phyloP scores from a whole-genome alignment of 495 filamentous ascomycete genomes.

The Penicillium paxilli region DNA sequence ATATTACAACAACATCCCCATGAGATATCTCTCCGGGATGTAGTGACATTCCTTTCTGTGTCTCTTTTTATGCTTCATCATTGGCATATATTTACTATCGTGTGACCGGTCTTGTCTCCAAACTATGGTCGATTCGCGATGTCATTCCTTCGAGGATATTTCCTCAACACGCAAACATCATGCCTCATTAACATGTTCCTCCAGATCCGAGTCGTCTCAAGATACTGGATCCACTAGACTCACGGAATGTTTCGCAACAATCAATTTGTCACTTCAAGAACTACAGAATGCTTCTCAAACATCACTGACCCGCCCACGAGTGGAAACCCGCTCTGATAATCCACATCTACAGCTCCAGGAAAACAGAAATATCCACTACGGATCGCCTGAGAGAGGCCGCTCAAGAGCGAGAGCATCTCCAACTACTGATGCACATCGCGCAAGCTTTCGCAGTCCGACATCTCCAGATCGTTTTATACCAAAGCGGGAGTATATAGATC shows the following conservation, averaged over 20 bases:
- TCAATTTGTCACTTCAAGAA: constrained; percentile 18
- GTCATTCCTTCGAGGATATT: constrained; percentile 27
- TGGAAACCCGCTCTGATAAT: not conserved
- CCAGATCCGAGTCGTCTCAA: constrained; percentile 14
- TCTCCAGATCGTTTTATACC: constrained; percentile 73
- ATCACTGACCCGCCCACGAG: constrained; percentile 6
- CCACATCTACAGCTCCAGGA: constrained; percentile 8
- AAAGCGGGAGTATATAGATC: constrained; percentile 41
- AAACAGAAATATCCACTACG: not conserved
- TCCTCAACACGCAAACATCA: constrained; percentile 11
- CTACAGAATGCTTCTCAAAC: constrained; percentile 12
- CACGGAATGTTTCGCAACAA: constrained; percentile 19
- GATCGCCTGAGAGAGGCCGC: constrained; percentile 16
- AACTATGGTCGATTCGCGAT: constrained; percentile 25
- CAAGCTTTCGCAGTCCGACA: constrained; percentile 14
- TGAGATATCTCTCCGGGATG: not conserved
- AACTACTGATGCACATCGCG: not conserved
- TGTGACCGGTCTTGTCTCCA: constrained; percentile 1
- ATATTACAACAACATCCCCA: not conserved
- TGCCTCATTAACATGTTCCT: constrained; percentile 6
- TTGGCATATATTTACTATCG: constrained; percentile 1
- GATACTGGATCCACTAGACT: constrained; percentile 8
- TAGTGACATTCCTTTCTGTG: constrained; percentile 23
- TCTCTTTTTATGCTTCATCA: not conserved
- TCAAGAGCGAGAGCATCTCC: constrained; percentile 10